Conservation (phyloP, 2,329 filamentous ascomycete genomes). For the Arthroderma uncinatum region DNA sequence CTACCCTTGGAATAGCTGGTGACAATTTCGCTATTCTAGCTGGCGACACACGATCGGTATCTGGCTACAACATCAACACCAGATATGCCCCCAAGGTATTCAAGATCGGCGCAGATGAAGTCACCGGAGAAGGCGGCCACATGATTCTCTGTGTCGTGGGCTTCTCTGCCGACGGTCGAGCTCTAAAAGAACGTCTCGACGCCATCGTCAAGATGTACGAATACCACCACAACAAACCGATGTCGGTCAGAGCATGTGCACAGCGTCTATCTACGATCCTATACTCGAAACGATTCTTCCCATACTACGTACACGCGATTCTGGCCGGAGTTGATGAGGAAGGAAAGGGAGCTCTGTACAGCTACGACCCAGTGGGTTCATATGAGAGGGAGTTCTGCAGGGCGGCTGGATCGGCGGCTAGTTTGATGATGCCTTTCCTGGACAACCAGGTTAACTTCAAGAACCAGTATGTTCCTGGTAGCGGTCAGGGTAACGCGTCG, state of each 20-base stretch:
- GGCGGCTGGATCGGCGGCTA: constrained; percentile 81
- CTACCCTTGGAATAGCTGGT: constrained; percentile 87
- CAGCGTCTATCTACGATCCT: constrained; percentile 91
- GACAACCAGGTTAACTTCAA: constrained; percentile 99
- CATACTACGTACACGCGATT: constrained; percentile 94
- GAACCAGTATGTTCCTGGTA: constrained; percentile 89
- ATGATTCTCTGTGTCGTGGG: constrained; percentile 90
- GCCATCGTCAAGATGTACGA: constrained; percentile 97
- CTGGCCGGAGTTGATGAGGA: constrained; percentile 89
- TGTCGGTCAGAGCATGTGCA: constrained; percentile 87
- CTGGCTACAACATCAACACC: constrained; percentile 98
- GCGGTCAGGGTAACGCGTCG: constrained; percentile 70
- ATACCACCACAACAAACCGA: constrained; percentile 94
- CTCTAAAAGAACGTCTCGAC: constrained; percentile 86
- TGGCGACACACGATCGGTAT: constrained; percentile 89
- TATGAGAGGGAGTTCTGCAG: constrained; percentile 96
- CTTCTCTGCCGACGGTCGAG: constrained; percentile 88
- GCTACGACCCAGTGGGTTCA: constrained; percentile 93
- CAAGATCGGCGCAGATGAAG: constrained; percentile 84
- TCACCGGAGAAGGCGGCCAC: constrained; percentile 70
- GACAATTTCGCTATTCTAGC: constrained; percentile 92
- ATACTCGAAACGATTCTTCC: constrained; percentile 97
- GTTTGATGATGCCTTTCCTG: constrained; percentile 96
- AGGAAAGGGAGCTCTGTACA: constrained; percentile 87
- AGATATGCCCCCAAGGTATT: constrained; percentile 93